Conservation (phyloP, 1,284 basidiomycete species). For the Kwoniella shivajii region DNA sequence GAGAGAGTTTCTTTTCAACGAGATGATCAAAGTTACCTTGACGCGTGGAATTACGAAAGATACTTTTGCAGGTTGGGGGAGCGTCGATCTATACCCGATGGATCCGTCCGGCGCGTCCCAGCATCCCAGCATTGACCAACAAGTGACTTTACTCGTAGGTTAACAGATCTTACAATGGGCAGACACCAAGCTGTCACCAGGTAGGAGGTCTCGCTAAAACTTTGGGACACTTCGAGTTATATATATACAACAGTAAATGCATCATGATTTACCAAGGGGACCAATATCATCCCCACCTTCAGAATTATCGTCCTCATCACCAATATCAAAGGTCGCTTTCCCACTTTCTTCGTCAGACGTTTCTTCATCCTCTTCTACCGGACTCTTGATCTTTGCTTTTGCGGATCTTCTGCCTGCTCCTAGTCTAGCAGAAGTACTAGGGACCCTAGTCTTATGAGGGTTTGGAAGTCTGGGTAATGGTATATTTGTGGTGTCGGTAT, state of each 20-base stretch:
- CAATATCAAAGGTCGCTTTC: conserved; percentile 11
- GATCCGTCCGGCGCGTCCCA: neutral
- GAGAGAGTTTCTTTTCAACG: neutral
- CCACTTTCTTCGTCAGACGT: conserved; percentile 1
- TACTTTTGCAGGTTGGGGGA: neutral
- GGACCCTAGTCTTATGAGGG: no score
- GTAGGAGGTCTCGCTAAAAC: no score
- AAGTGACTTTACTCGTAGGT: no score
- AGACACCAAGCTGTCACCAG: no score
- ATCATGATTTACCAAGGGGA: neutral
- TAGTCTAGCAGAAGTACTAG: neutral
- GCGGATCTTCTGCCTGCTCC: conserved; percentile 5
- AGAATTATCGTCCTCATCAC: conserved; percentile 10
- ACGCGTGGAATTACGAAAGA: conserved; percentile 4
- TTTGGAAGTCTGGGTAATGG: neutral
- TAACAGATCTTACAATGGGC: neutral
- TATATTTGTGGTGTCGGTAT: neutral
- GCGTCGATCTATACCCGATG: neutral
- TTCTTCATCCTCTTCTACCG: conserved; percentile 26
- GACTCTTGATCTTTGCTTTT: conserved; percentile 9
- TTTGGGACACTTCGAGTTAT: no score
- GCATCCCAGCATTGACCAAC: no score
- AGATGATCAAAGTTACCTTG: neutral
- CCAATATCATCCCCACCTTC: neutral
- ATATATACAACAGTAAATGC: neutral